These are phyloP conservation scores for Tolypocladium ovalisporum DNA, from an alignment of 2,329 filamentous ascomycete genomes.

Conservation along the genomic window DNA sequence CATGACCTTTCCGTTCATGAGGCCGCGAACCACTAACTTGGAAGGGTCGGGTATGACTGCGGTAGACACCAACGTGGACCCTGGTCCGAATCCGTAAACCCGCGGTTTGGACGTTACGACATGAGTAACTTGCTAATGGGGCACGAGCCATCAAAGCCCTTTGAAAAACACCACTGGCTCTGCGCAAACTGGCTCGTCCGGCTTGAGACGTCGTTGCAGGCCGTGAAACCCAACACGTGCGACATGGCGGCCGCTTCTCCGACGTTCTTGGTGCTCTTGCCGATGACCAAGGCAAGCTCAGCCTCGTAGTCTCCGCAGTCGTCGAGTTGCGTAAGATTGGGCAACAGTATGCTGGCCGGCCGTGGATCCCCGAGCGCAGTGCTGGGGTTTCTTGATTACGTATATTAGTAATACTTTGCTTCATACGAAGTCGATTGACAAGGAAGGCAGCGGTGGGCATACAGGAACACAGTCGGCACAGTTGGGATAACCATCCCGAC, in stretches of 20 bases:
- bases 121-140: not conserved
- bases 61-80: not conserved
- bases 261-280: not conserved
- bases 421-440: not conserved
- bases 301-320: not conserved
- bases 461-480: not conserved
- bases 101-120: not conserved
- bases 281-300: not conserved
- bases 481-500: not conserved
- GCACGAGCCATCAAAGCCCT: not conserved
- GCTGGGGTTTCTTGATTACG: not conserved
- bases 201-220: not conserved
- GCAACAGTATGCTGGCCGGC: not conserved
- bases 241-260: not conserved
- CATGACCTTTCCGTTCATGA: not conserved
- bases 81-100: not conserved
- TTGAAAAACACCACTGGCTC: not conserved
- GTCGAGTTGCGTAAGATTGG: not conserved
- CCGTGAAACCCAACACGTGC: not conserved
- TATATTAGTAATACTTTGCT: not conserved
- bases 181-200: not conserved
- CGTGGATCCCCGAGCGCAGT: not conserved
- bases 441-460: not conserved
- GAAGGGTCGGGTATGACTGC: not conserved
- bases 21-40: not conserved